Conservation (phyloP, 805 yeast species). For the Spencermartinsiella europaea region DNA sequence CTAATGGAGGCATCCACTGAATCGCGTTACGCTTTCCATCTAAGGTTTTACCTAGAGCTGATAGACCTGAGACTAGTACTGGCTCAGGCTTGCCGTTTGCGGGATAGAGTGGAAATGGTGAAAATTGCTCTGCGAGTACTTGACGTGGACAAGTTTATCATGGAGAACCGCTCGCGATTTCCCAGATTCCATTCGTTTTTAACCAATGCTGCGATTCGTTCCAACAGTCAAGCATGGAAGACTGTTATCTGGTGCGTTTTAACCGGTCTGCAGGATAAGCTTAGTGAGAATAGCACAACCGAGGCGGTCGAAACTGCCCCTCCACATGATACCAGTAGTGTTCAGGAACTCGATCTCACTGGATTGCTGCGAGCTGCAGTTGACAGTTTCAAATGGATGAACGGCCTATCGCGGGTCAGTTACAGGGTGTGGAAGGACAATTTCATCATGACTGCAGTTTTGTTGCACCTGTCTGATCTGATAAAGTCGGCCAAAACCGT, state of each 20-base stretch:
- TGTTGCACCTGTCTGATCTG: constrained; percentile 5
- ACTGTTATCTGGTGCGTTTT: constrained; percentile 7
- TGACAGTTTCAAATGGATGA: constrained; percentile 7
- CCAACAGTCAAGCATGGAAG: constrained; percentile 10
- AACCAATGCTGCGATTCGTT: constrained; percentile 2
- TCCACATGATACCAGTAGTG: background rate
- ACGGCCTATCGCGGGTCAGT: constrained; percentile 2
- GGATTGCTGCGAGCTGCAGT: constrained; percentile 7
- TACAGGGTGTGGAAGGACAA: constrained; percentile 15
- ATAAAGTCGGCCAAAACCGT: background rate
- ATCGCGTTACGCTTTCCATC: constrained; percentile 1
- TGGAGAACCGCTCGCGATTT: constrained; percentile 4
- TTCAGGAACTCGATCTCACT: background rate
- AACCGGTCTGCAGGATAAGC: constrained; percentile 3
- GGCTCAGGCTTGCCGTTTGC: background rate
- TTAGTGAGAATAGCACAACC: background rate
- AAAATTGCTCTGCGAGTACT: constrained; percentile 7
- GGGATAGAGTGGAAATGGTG: constrained; percentile 1
- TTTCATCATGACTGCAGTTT: constrained; percentile 10
- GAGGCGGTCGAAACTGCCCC: background rate
- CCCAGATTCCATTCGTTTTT: constrained; percentile 1
- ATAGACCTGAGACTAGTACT: constrained; percentile 7
- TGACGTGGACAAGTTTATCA: constrained; percentile 5
- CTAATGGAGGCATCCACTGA: background rate
- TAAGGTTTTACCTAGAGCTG: background rate